Evolutionary conservation across 2,329 filamentous ascomycete genomes (phyloP), one percentile per base, ranked within the genome.

Genomic region (Epichloe glyceriae): DNA sequence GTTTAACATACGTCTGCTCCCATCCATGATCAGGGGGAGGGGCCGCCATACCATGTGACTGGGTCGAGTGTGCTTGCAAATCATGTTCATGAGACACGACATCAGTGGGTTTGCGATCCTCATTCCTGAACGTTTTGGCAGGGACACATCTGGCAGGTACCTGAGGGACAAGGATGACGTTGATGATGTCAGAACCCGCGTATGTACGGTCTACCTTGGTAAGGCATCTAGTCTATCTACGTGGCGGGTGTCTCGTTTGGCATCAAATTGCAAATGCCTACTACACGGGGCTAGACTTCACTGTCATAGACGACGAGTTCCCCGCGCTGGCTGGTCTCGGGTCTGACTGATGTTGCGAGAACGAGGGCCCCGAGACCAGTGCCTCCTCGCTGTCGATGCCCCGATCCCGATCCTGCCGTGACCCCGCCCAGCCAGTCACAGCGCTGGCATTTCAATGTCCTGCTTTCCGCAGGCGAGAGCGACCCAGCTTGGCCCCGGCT

Each of bases 391-490:
- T 7, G 6, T 26, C 22, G 6, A 26, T 26, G 26, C 19, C 39
- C 5, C 19, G n/a, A 12, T 17, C 39, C n/a, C 17, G 26, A 38
- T 15, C 37, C 37, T 38, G n/a, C 11, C 7, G 14, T 38, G 37
- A n/a, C 42, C 62, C 62, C 62, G 60, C 61, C 22, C 46, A 38
- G 47, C 50, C 50, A 52, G 22, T 52, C 50, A 52, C 42, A 19
- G 12, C 6, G 15, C 34, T 4, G n/a, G 39, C 35, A 50, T 41
- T 42, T 47, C 50, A 33, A 10, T 11, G 44, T 15, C 40, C 20
- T 26, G 15, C 14, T 12, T 42, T n/a, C 41, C 6, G 19, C 15
- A 5, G 14, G 10, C 41, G 15, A 41, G n/a, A 10, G n/a, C 8
- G 8, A 19, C 11, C 49, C 43, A 51, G 39, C 43, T 47, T 48